These are phyloP conservation scores for Malania oleifera DNA, from an alignment of 164 flowering plant genomes.

Conservation along the genomic window DNA sequence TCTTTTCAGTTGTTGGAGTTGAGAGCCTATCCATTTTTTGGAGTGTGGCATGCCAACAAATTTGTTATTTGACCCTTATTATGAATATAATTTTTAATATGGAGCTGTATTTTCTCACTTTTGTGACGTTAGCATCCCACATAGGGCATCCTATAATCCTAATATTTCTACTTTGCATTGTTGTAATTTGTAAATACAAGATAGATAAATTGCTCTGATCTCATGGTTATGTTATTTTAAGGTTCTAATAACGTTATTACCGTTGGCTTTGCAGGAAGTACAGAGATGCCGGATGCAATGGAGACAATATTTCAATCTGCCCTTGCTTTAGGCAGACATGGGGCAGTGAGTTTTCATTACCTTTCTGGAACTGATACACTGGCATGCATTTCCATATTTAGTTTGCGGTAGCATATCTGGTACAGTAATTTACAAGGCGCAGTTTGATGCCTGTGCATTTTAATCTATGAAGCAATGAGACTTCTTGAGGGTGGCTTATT, in stretches of 20 bases:
- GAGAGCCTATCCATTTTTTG: no score
- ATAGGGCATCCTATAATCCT: no score
- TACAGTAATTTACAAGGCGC: no score
- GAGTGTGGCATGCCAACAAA: not conserved
- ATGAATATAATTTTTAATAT: not conserved
- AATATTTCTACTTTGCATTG: no score
- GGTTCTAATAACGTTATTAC: not conserved
- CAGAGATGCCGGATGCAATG: conserved; percentile 95
- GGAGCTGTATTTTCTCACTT: not conserved
- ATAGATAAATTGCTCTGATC: no score
- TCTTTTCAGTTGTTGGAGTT: not conserved
- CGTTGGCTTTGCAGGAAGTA: conserved; percentile 45
- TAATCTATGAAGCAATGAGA: no score
- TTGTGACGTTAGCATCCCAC: no score
- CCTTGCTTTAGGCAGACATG: conserved; percentile 71
- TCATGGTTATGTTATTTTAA: no score
- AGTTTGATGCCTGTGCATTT: no score
- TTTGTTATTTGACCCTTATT: not conserved
- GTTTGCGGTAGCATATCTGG: not conserved
- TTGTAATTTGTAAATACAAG: no score
- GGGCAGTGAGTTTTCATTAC: conserved; percentile 63
- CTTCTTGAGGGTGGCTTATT: no score
- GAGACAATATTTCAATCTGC: conserved; percentile 90
- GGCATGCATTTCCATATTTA: not conserved
- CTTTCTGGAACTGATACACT: not conserved